Percentiles rank a stretch among this genome's conserved stretches.
Conservation (phyloP, 176 grass and related monocot species). For the Oryza coarctata region DNA sequence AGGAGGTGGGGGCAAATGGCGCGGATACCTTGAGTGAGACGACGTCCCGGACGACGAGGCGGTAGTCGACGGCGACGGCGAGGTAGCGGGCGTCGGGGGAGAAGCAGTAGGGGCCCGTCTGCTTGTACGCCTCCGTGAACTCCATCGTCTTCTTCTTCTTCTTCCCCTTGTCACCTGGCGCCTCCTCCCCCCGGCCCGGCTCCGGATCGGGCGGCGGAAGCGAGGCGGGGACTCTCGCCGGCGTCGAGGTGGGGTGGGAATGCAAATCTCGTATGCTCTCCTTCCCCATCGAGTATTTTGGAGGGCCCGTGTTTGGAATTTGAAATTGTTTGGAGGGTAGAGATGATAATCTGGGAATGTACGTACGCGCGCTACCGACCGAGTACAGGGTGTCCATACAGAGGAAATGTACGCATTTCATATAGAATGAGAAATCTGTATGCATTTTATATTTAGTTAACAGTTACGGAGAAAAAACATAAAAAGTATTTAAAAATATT, state of each 20-base stretch:
- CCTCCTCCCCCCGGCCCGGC: not conserved
- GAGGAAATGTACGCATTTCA: too few relatives aligned
- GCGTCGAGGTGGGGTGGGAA: constrained; percentile 5
- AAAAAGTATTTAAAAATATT: too few relatives aligned
- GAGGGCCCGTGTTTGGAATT: constrained; percentile 21
- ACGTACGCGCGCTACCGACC: not conserved
- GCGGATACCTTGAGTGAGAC: constrained; percentile 64
- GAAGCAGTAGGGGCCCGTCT: constrained; percentile 87
- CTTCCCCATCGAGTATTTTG: not conserved
- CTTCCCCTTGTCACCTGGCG: not conserved
- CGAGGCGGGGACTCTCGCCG: not conserved
- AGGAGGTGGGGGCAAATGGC: not conserved
- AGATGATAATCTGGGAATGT: not conserved
- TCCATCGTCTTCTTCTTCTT: constrained; percentile 51
- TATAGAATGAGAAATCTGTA: too few relatives aligned
- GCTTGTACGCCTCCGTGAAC: constrained; percentile 87
- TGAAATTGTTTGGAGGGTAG: constrained; percentile 31
- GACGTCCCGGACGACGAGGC: constrained; percentile 79
- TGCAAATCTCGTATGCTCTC: not conserved
- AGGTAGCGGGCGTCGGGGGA: constrained; percentile 77
- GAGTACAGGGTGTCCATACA: too few relatives aligned
- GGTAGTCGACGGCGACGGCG: constrained; percentile 79
- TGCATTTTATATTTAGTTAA: too few relatives aligned
- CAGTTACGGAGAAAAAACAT: too few relatives aligned
- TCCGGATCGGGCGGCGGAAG: not conserved